A percentile compares a stretch with the other conserved stretches of the same genome.
These are phyloP conservation scores for Ganoderma lucidum DNA, from an alignment of 1,284 basidiomycete species.

Conservation along the genomic window DNA sequence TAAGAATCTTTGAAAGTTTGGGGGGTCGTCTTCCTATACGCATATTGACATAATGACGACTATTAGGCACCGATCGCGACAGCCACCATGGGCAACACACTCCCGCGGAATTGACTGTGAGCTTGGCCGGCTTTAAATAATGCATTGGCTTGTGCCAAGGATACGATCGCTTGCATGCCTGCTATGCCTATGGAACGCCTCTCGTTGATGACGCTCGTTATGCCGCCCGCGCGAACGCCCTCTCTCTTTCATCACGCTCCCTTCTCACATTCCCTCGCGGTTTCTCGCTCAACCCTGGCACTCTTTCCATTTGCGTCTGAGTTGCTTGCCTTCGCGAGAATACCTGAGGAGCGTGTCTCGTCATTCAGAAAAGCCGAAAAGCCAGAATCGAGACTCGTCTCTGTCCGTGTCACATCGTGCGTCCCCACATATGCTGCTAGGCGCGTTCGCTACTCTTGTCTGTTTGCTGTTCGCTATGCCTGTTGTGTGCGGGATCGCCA, in stretches of 20 bases:
- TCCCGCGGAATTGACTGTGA: too few relatives aligned
- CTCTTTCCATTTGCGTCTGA: background rate
- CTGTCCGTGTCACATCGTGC: background rate
- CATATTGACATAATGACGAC: too few relatives aligned
- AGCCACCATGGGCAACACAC: too few relatives aligned
- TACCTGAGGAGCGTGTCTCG: constrained; percentile 3
- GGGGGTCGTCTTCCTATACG: too few relatives aligned
- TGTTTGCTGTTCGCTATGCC: constrained; percentile 20
- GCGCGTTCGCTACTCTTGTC: constrained; percentile 23
- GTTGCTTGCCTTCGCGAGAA: background rate
- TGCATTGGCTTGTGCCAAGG: background rate
- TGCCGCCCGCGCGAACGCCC: constrained; percentile 27
- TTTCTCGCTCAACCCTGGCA: background rate
- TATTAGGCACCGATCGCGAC: too few relatives aligned
- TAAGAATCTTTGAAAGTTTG: too few relatives aligned
- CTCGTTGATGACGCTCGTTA: constrained; percentile 36
- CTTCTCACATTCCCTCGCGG: constrained; percentile 5
- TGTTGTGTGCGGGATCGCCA: constrained; percentile 15
- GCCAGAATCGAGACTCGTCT: constrained; percentile 8
- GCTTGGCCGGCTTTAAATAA: too few relatives aligned
- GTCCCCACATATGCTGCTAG: constrained; percentile 14
- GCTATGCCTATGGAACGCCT: constrained; percentile 34
- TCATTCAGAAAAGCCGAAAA: constrained; percentile 14
- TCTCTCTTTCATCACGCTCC: constrained; percentile 17
- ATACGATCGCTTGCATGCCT: constrained; percentile 18